Evolutionary conservation across 2,329 filamentous ascomycete species (phyloP), one percentile per base, ranked within the genome.

Genomic region (Colletotrichum higginsianum): DNA sequence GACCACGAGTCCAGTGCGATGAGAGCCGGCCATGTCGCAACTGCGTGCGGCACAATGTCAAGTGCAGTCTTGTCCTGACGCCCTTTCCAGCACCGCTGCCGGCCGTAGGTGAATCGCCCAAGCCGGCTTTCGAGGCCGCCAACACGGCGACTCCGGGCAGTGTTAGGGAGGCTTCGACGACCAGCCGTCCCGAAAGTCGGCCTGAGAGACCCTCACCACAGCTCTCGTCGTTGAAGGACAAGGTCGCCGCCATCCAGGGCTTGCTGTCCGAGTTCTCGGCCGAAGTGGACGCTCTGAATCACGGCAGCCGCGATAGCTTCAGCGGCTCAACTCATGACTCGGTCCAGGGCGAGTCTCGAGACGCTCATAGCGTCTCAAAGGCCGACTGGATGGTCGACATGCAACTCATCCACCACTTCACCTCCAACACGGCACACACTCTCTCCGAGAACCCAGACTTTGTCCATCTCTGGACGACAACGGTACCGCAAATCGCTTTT

Each of bases 11-110:
- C 15, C 30, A 71, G 69, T 71, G 69, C 46, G 69, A 71, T 38
- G 69, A 71, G 56, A 53, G 15, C 30, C 69, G 69, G 8, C 69
- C 69, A 23, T 71, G 69, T 60, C 58, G 69, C 50, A 68, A 71
- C n/a, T 71, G 69, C n/a, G 53, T 63, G 15, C 65, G 69, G 13
- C 69, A 71, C 53, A 58, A 68, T n/a, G 65, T 68, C 53, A 67
- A 68, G 53, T 71, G 69, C 58, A 71, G 69, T 18, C 65, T 71
- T 15, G 58, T 71, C 12, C 38, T 68, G 30, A 60, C 65, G 15
- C 58, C 68, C 1, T 63, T 63, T 40, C 40, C 65, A 7, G 52
- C 68, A 35, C 68, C 58, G 2, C 58, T 63, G n/a, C 68, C 46
- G 16, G n/a, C 65, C 1, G 65, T 71, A 18, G n/a, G 46, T n/a